Conservation (phyloP, 106 monocot species). For the Allium cepa region DNA sequence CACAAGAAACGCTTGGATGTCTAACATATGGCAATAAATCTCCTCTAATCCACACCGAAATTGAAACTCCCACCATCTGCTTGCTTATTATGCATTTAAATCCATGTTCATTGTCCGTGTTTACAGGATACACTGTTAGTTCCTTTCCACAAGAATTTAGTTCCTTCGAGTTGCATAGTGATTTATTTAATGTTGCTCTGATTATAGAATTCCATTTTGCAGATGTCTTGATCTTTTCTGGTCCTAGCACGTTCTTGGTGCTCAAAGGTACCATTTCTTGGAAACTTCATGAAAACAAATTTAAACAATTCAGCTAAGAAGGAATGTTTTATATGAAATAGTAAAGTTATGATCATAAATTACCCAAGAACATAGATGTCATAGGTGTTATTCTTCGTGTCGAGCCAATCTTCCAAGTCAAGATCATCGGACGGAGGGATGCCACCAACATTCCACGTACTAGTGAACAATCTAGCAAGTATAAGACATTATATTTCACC, state of each 20-base stretch:
- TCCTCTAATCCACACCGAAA: constrained; percentile 55
- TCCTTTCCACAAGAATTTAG: constrained; percentile 12
- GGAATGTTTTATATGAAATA: neutral
- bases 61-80: constrained; percentile 77
- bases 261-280: constrained; percentile 76
- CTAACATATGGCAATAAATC: constrained; percentile 29
- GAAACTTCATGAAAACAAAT: constrained; percentile 31
- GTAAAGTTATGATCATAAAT: neutral
- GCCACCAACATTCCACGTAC: constrained; percentile 80
- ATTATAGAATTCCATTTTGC: constrained; percentile 54
- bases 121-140: constrained; percentile 29
- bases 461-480: constrained; percentile 36
- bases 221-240: constrained; percentile 21
- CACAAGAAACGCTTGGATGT: constrained; percentile 43
- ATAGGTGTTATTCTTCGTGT: constrained; percentile 30
- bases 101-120: neutral
- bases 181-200: constrained; percentile 43
- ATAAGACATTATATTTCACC: neutral
- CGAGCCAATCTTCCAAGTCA: constrained; percentile 67
- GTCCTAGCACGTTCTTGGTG: constrained; percentile 50
- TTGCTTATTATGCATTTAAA: constrained; percentile 59
- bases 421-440: constrained; percentile 35
- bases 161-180: constrained; percentile 1
- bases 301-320: neutral
- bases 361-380: constrained; percentile 85